Conservation (phyloP, 2,329 filamentous ascomycete genomes). For the Nigrospora oryzae region DNA sequence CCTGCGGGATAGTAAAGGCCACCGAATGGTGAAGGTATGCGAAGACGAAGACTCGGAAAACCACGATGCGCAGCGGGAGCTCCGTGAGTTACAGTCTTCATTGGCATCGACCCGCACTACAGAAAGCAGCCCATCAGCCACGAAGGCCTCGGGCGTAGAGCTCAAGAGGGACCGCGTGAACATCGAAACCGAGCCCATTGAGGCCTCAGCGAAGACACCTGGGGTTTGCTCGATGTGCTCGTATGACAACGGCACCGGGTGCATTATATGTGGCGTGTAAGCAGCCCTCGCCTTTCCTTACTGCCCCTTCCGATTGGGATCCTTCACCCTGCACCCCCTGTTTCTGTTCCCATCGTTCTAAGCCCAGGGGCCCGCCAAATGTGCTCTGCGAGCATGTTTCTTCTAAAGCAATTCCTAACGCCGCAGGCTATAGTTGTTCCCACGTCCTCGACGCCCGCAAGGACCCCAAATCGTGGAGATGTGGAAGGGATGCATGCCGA, state of each 20-base stretch:
- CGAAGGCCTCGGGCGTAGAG: not conserved
- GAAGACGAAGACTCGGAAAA: slow-evolving; percentile 57
- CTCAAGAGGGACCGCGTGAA: not conserved
- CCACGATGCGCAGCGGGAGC: slow-evolving; percentile 49
- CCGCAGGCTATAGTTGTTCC: slow-evolving; percentile 36
- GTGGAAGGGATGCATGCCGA: slow-evolving; percentile 45
- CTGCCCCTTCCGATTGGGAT: too few species aligned
- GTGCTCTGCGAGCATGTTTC: too few species aligned
- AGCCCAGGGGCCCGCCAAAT: too few species aligned
- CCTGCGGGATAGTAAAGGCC: slow-evolving; percentile 58
- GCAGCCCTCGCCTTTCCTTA: too few species aligned
- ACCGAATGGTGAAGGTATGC: slow-evolving; percentile 65
- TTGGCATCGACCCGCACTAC: slow-evolving; percentile 4
- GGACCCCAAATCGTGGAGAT: slow-evolving; percentile 55
- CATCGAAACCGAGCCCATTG: not conserved
- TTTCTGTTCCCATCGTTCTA: too few species aligned
- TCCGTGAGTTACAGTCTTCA: slow-evolving; percentile 49
- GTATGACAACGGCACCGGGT: slow-evolving; percentile 44
- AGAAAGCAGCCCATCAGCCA: not conserved
- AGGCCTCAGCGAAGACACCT: not conserved
- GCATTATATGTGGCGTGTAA: slow-evolving; percentile 50
- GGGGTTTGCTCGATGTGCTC: slow-evolving; percentile 57
- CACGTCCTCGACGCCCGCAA: slow-evolving; percentile 54
- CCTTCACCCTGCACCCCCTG: too few species aligned
- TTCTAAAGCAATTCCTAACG: too few species aligned